These are phyloP conservation scores for Parafenestella ontariensis DNA, from an alignment of 2,329 filamentous ascomycete species.

Conservation along the genomic window DNA sequence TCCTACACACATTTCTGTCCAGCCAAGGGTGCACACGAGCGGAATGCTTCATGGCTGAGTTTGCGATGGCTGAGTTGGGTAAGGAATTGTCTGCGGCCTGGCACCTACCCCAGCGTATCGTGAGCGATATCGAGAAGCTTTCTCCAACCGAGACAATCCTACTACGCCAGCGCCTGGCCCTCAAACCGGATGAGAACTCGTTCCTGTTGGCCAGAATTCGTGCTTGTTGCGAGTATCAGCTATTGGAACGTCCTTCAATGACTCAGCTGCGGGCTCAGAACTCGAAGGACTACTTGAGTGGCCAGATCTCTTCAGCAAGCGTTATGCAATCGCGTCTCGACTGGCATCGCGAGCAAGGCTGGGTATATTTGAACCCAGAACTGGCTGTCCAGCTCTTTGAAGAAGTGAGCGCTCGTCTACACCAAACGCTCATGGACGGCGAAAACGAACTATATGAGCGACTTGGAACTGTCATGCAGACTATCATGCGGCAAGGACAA, in stretches of 20 bases:
- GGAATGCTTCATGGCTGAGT: constrained; percentile 25
- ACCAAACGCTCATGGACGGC: constrained; percentile 9
- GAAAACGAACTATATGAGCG: constrained; percentile 13
- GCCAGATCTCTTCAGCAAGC: constrained; percentile 10
- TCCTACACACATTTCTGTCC: constrained; percentile 24
- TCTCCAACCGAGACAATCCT: constrained; percentile 24
- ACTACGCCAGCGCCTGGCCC: constrained; percentile 20
- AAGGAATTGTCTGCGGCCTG: background rate
- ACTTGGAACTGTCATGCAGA: constrained; percentile 12
- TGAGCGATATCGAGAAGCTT: constrained; percentile 20
- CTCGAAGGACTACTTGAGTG: constrained; percentile 18
- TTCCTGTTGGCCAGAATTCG: constrained; percentile 14
- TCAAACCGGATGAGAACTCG: constrained; percentile 13
- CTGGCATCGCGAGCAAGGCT: background rate
- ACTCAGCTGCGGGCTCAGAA: constrained; percentile 16
- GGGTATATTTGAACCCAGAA: background rate
- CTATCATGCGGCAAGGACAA: constrained; percentile 1
- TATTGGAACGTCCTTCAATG: constrained; percentile 19
- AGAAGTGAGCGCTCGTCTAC: constrained; percentile 1
- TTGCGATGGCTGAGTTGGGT: constrained; percentile 7
- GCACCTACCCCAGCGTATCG: constrained; percentile 13
- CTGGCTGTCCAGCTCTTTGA: constrained; percentile 1
- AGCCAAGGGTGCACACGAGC: constrained; percentile 17
- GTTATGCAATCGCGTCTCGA: background rate
- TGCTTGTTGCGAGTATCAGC: constrained; percentile 12